Base-by-base conservation (phyloP, 768 basidiomycete genomes). In the Pulveroboletus sp. region DNA sequence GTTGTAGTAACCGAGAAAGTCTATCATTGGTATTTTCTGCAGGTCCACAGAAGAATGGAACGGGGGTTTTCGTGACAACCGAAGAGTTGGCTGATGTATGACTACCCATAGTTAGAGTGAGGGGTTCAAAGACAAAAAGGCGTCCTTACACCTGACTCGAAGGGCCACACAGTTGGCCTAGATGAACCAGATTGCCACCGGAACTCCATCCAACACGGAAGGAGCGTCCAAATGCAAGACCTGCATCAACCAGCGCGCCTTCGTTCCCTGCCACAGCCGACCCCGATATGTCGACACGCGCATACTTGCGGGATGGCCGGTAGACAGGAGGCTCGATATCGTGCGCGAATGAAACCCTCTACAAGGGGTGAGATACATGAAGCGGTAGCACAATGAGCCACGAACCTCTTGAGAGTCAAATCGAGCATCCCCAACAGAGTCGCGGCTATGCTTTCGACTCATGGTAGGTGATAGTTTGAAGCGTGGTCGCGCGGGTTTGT, bases 201-300 rank as follows among this genome's bases (percentile, higher is more conserved):
- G 89, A 85, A 17, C 94, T 91, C 92, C 94, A 98, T 5, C 90
- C 84, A 3, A 87, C 90, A 48, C 93, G 78, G 67, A 93, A 97
- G 12, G 89, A 90, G 16, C 92, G 80, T 12, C 94, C 94, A 47
- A 94, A 71, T 1, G 87, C 79, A 31, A 97, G 72, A 0, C 93
- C 94, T 14, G 90, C 88, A 67, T 99, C 95, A 11, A 82, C 72
- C 37, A 82, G 69, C 24, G 77, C 73, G 4, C 76, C 79, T 65
- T 95, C 93, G 37, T 74, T 72, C 5, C 80, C 85, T 29, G 71
- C 72, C 1, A 81, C 81, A 14, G 79, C 72, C 11, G 91, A 91
- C 10, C 82, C 78, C 2, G 82, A 76, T 45, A 72, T 77, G 33
- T 83, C 82, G 12, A 93, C 85, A 17, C 86, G 80, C 12, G 86